Conservation (phyloP, 2,329 filamentous ascomycete genomes). For the Alternaria postmessia region DNA sequence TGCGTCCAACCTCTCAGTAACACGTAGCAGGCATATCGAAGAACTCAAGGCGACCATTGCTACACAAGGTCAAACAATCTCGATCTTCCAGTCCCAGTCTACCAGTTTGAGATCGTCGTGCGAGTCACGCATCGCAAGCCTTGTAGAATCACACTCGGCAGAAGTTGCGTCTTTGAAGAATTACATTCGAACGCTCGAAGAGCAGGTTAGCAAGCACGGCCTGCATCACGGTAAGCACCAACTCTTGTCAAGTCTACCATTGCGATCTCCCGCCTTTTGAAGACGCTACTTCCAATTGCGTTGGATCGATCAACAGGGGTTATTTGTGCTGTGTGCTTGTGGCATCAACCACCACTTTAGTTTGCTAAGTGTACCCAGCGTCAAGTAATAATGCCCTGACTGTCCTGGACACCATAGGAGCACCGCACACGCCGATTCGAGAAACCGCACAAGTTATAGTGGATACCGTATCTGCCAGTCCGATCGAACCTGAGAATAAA, state of each 20-base stretch:
- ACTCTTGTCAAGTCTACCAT: neutral
- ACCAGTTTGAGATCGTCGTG: slow-evolving; percentile 48
- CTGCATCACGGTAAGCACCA: slow-evolving; percentile 42
- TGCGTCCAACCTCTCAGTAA: slow-evolving; percentile 23
- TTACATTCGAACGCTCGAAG: slow-evolving; percentile 51
- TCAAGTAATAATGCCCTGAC: slow-evolving; percentile 40
- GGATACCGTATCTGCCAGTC: slow-evolving; percentile 32
- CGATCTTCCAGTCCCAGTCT: slow-evolving; percentile 48
- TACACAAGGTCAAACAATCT: slow-evolving; percentile 44
- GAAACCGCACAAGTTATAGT: slow-evolving; percentile 27
- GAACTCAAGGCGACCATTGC: slow-evolving; percentile 41
- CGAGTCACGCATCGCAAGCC: slow-evolving; percentile 49
- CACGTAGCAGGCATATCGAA: slow-evolving; percentile 33
- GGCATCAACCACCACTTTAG: slow-evolving; percentile 17
- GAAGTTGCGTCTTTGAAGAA: slow-evolving; percentile 52
- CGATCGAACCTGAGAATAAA: slow-evolving; percentile 37
- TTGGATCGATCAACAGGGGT: slow-evolving; percentile 3
- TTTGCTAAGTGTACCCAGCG: slow-evolving; percentile 31
- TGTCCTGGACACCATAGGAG: slow-evolving; percentile 34
- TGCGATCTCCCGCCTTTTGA: slow-evolving; percentile 4
- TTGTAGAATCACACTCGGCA: slow-evolving; percentile 50
- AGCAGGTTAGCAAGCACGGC: slow-evolving; percentile 31
- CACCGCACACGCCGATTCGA: slow-evolving; percentile 31
- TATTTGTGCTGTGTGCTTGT: slow-evolving; percentile 13
- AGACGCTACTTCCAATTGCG: neutral